These are phyloP conservation scores for Glutinoglossum americanum DNA, from an alignment of 495 filamentous ascomycete species.

Conservation along the genomic window DNA sequence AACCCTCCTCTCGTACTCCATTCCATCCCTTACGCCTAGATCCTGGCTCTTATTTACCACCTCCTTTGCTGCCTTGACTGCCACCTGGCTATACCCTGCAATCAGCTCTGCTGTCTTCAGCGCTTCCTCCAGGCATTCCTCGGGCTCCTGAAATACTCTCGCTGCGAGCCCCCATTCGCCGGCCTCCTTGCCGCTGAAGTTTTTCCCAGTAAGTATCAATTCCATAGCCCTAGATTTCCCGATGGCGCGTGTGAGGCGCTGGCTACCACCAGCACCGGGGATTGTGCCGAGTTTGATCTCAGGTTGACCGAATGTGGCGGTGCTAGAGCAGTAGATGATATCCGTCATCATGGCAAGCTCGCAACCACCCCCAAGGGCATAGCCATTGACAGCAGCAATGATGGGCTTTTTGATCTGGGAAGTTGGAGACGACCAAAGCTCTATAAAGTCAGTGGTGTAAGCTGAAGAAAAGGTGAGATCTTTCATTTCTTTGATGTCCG, in stretches of 20 bases:
- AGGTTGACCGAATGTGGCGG: conserved; percentile 80
- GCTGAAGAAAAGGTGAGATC: conserved; percentile 67
- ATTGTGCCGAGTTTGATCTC: conserved; percentile 89
- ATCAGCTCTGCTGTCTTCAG: conserved; percentile 74
- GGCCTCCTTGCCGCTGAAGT: conserved; percentile 61
- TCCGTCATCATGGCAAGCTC: conserved; percentile 97
- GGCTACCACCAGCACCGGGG: conserved; percentile 77
- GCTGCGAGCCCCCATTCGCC: conserved; percentile 81
- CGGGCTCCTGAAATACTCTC: conserved; percentile 54
- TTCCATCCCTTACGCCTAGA: conserved; percentile 58
- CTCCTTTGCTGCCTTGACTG: conserved; percentile 85
- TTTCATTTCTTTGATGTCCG: conserved; percentile 98
- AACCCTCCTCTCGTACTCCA: conserved; percentile 81
- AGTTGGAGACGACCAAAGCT: conserved; percentile 70
- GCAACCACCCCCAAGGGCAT: conserved; percentile 86
- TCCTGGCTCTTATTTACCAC: conserved; percentile 96
- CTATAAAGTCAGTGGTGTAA: conserved; percentile 77
- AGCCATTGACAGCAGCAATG: conserved; percentile 81
- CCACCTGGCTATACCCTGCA: conserved; percentile 55
- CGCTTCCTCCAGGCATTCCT: conserved; percentile 57
- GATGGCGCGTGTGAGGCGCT: conserved; percentile 69
- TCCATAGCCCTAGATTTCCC: conserved; percentile 91
- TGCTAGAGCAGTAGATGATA: conserved; percentile 69
- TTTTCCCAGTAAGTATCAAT: conserved; percentile 68
- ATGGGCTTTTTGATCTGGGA: conserved; percentile 72